Evolutionary conservation across 768 basidiomycete genomes (phyloP).

Genomic region (Ramaria rubella): DNA sequence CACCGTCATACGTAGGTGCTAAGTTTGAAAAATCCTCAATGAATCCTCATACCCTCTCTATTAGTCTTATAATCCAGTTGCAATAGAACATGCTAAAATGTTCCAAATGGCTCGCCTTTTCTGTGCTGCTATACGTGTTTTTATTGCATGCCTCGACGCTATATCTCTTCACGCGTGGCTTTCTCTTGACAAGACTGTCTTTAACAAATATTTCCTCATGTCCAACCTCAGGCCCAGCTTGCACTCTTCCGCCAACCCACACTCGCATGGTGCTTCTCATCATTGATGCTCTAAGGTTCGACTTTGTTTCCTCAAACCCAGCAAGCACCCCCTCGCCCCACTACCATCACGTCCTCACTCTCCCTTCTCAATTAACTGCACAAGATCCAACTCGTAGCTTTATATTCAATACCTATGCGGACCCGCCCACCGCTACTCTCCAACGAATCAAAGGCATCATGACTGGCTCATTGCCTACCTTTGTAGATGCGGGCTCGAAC

Average conservation of each 20-base stretch:
- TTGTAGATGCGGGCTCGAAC: constrained; percentile 89
- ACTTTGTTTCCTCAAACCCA: constrained; percentile 77
- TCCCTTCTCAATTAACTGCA: constrained; percentile 67
- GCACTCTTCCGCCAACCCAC: constrained; percentile 59
- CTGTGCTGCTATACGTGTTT: constrained; percentile 33
- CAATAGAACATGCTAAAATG: background rate
- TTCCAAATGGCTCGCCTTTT: constrained; percentile 11
- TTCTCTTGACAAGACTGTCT: constrained; percentile 75
- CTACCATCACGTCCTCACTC: constrained; percentile 76
- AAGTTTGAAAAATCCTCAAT: too few relatives aligned
- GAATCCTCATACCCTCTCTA: too few relatives aligned
- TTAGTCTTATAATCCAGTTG: too few relatives aligned
- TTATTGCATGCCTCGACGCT: constrained; percentile 71
- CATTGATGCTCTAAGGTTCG: constrained; percentile 90
- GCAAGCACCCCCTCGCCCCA: constrained; percentile 54
- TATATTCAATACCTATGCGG: constrained; percentile 83
- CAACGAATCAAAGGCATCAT: constrained; percentile 94
- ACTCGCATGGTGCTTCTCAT: constrained; percentile 76
- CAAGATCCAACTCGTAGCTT: constrained; percentile 65
- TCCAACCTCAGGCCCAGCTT: too few relatives aligned
- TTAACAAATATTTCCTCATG: constrained; percentile 51
- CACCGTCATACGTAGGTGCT: too few relatives aligned
- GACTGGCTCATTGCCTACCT: constrained; percentile 92
- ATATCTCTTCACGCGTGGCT: constrained; percentile 87
- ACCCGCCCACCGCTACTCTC: constrained; percentile 92